phyloP scores from a whole-genome alignment of 352 stramenopile species.

The Phytophthora podocarpi region DNA sequence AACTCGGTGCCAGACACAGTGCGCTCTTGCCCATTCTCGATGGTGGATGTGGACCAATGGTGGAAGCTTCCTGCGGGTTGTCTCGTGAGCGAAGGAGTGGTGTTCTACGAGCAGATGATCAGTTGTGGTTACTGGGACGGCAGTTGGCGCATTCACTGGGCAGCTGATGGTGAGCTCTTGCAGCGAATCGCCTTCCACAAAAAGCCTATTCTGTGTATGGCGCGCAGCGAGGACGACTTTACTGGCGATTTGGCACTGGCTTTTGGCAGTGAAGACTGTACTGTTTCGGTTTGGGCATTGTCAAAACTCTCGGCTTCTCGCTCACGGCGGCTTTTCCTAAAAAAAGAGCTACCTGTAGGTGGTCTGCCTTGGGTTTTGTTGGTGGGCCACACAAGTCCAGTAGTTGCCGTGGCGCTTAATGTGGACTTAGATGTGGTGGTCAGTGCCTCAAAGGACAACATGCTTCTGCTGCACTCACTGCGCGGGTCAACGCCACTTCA shows the following conservation, averaged over 20 bases:
- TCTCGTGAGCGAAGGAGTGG: constrained; percentile 74
- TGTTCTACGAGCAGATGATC: constrained; percentile 92
- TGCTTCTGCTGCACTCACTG: constrained; percentile 77
- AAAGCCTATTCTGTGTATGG: constrained; percentile 87
- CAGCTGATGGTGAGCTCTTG: constrained; percentile 80
- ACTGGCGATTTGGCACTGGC: constrained; percentile 83
- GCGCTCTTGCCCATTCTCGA: constrained; percentile 74
- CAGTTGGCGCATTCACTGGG: constrained; percentile 89
- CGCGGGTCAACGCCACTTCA: constrained; percentile 77
- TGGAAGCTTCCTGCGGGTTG: constrained; percentile 82
- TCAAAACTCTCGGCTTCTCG: constrained; percentile 81
- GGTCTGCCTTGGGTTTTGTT: constrained; percentile 82
- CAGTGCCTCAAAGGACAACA: constrained; percentile 80
- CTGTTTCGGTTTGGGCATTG: constrained; percentile 84
- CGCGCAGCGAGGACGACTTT: constrained; percentile 84
- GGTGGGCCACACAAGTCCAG: constrained; percentile 75
- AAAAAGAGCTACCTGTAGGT: constrained; percentile 83
- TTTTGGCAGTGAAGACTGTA: constrained; percentile 88
- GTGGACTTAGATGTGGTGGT: constrained; percentile 85
- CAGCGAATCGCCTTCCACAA: constrained; percentile 90
- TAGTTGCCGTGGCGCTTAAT: constrained; percentile 81
- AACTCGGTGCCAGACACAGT: constrained; percentile 71
- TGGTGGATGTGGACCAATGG: constrained; percentile 87
- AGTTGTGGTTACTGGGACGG: constrained; percentile 89
- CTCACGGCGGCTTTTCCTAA: constrained; percentile 84